phyloP scores from a whole-genome alignment of 768 basidiomycete genomes.

The Panaeolus cyanescens region DNA sequence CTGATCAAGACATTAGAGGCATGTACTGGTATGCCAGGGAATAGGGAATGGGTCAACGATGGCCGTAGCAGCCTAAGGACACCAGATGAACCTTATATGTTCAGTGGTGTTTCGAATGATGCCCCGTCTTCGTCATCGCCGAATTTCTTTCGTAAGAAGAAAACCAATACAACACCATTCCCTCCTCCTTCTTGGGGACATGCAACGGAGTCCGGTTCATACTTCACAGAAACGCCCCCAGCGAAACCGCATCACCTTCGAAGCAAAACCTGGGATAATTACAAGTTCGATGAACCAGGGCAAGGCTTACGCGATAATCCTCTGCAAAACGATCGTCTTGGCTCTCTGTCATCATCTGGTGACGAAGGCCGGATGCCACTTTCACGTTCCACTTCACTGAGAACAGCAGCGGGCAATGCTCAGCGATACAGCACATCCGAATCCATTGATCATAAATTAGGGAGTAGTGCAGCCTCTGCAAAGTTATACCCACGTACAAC shows the following conservation, averaged over 20 bases:
- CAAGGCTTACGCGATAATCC: not conserved
- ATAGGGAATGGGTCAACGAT: constrained; percentile 68
- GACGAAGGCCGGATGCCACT: not conserved
- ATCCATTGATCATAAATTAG: not conserved
- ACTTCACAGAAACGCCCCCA: constrained; percentile 41
- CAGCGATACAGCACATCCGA: not conserved
- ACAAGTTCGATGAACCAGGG: not conserved
- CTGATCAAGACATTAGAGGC: constrained; percentile 75
- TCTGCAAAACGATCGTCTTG: not conserved
- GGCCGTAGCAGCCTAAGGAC: constrained; percentile 24
- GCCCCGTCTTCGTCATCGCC: constrained; percentile 31
- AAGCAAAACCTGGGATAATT: constrained; percentile 32
- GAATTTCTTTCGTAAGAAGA: constrained; percentile 49
- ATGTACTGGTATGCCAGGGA: constrained; percentile 71
- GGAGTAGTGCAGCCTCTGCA: not conserved
- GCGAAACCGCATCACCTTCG: constrained; percentile 15
- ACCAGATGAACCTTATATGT: constrained; percentile 51
- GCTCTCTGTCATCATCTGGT: not conserved
- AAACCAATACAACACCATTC: constrained; percentile 45
- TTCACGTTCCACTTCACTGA: not conserved
- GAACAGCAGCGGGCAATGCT: not conserved
- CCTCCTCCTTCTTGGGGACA: constrained; percentile 69
- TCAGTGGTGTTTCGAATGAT: constrained; percentile 53
- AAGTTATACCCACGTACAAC: constrained; percentile 2
- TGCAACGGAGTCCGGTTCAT: constrained; percentile 51